phyloP scores from a whole-genome alignment of 768 basidiomycete genomes.

The Mycena polygramma region DNA sequence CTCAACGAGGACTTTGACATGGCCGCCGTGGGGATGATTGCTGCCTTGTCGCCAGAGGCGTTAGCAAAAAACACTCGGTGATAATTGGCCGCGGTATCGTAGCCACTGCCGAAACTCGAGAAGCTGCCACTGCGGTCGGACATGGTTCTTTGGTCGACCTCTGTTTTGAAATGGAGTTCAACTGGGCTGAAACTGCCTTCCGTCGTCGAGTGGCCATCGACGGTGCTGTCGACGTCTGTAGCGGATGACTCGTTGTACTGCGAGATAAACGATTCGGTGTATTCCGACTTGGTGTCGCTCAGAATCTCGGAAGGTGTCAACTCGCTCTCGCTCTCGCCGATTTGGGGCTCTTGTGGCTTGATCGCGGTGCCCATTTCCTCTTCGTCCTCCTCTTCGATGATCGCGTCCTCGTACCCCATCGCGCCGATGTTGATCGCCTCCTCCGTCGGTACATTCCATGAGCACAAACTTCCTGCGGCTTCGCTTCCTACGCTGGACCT shows the following conservation, averaged over 20 bases:
- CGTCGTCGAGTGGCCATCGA: constrained; percentile 12
- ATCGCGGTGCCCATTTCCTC: constrained; percentile 19
- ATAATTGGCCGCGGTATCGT: constrained; percentile 11
- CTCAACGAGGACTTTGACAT: constrained; percentile 29
- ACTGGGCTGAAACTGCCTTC: constrained; percentile 23
- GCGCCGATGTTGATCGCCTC: constrained; percentile 33
- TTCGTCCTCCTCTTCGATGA: constrained; percentile 34
- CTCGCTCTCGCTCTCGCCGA: constrained; percentile 5
- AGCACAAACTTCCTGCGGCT: constrained; percentile 18
- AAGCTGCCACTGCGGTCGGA: constrained; percentile 16
- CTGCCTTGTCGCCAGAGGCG: neutral
- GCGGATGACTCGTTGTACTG: constrained; percentile 21
- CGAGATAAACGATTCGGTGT: constrained; percentile 29
- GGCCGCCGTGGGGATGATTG: neutral
- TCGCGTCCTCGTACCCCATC: constrained; percentile 18
- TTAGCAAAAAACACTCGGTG: constrained; percentile 15
- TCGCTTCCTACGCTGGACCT: constrained; percentile 8
- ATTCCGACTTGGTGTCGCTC: constrained; percentile 20
- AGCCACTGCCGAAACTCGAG: constrained; percentile 32
- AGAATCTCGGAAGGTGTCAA: neutral
- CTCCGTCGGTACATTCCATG: constrained; percentile 29
- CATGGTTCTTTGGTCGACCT: neutral
- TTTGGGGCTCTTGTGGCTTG: neutral
- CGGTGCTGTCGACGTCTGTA: constrained; percentile 29
- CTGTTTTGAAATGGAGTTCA: constrained; percentile 12